Evolutionary conservation across 164 flowering plant species (phyloP).

Genomic region (Berberis thunbergii): DNA sequence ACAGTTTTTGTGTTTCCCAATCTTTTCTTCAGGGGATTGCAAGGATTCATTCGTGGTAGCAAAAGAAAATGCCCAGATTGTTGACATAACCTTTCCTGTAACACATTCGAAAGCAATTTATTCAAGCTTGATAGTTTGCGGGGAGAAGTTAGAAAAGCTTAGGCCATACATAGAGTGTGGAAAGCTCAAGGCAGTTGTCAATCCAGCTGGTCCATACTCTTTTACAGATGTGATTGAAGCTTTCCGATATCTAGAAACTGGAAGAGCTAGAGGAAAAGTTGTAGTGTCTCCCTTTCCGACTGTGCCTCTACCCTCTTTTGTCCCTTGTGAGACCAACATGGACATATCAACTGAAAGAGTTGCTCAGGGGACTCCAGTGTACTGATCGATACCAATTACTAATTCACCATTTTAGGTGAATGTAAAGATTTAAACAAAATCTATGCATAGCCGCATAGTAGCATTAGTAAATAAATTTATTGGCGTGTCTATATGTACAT

Average conservation of each 20-base stretch:
- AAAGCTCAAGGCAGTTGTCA: conserved; percentile 29
- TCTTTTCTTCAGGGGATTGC: too few species aligned
- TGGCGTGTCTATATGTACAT: too few species aligned
- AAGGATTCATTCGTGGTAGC: too few species aligned
- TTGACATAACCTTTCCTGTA: conserved; percentile 43
- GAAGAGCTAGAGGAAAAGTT: conserved; percentile 42
- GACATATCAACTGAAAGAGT: background rate
- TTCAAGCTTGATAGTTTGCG: conserved; percentile 33
- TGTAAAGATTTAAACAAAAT: too few species aligned
- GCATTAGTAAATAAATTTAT: background rate
- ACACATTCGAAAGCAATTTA: conserved; percentile 29
- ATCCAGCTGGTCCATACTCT: conserved; percentile 27
- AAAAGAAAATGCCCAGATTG: conserved; percentile 11
- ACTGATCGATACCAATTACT: background rate
- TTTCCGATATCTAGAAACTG: conserved; percentile 37
- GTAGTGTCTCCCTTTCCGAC: conserved; percentile 24
- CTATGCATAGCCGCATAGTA: background rate
- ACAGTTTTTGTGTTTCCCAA: too few species aligned
- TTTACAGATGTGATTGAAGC: conserved; percentile 27
- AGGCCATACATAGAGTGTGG: conserved; percentile 30
- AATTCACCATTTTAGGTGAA: too few species aligned
- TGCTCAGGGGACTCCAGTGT: background rate
- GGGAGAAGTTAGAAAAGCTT: conserved; percentile 29
- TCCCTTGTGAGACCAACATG: conserved; percentile 4
- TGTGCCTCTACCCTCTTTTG: background rate